Evolutionary conservation across 1,284 basidiomycete genomes (phyloP), one percentile per base, ranked within the genome.

Genomic region (Pascua sp.): DNA sequence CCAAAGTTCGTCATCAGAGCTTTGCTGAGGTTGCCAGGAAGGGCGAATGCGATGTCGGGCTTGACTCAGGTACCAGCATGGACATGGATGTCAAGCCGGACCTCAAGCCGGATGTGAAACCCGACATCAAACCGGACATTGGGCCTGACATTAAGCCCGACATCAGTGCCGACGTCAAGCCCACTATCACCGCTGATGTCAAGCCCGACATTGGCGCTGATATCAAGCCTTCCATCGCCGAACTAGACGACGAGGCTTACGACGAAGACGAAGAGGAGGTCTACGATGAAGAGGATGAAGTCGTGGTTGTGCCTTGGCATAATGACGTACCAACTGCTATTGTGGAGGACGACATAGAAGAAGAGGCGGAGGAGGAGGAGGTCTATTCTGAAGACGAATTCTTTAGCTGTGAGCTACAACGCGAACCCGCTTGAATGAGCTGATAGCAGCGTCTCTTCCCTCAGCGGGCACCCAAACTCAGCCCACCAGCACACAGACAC

Each of bases 311-410:
- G 4, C 49, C 52, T 1, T 53, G 52, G 52, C 16, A 40, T 7
- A 52, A 63, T 32, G 47, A 58, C 18, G 51, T 36, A 62, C 11
- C 44, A 32, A 32, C 3, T 32, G 24, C 53, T 7, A 57, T 63
- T 2, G 50, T 59, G 16, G 51, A 58, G 41, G 18, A 41, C 9
- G 42, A 47, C 5, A 15, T 46, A 5, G 49, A 59, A 13, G 47
- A 47, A 9, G 47, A 50, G 11, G 49, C 50, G 9, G 51, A 41
- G 8, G 56, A 56, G 13, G 54, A 61, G 15, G 54, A 63, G 36
- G 54, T 47, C 12, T 69, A 68, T 45, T 66, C 68, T n/a, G 68
- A 70, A 8, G 66, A 67, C 41, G 67, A 70, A 24, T 47, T 58
- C 1, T 56, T 63, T 24, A 49, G 43, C 8, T 51, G 49, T 51